Evolutionary conservation across 768 basidiomycete genomes (phyloP), one percentile per base, ranked within the genome.

Genomic region (Pholiota conissans): DNA sequence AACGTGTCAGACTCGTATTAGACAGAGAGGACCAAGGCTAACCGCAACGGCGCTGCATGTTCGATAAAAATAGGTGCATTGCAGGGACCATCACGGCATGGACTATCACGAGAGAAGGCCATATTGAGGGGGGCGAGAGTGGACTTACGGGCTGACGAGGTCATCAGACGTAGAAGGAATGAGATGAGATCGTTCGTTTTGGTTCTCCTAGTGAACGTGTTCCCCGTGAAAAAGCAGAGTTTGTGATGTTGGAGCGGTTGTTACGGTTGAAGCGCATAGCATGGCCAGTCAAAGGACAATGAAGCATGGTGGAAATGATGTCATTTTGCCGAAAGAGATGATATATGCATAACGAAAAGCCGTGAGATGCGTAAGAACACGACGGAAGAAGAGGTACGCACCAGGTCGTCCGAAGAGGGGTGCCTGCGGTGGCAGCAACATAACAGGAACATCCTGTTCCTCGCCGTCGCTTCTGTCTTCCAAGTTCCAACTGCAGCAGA

Each of bases 141-240:
- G 26, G n/a, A 61, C 68, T 55, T 59, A 69, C 68, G 58, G 53
- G n/a, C 20, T 24, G 20, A 53, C 14, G 0, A 63, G 59, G 10
- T 64, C 65, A 16, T 48, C 49, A 5, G 61, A 52, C 10, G 66
- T 50, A 1, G 42, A 18, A 11, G 72, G 70, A 35, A 73, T 71
- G 47, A 73, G 70, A 57, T 64, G 65, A 27, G 67, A 61, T 20
- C 59, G 58, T 30, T 73, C 70, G 52, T 69, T 30, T 63, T 18
- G 61, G 58, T 28, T 50, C 32, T 14, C 48, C 58, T 66, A 65
- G 24, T 16, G 56, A n/a, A 9, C 27, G 13, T 49, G 29, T 49
- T 8, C 47, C 27, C 9, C 10, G 18, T 11, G 34, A 4, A 50
- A 11, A 14, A 8, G 29, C 16, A 27, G n/a, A 30, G n/a, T 50